Evolutionary conservation across 257 asterid species (phyloP).

Genomic region (Penstemon newberryi): DNA sequence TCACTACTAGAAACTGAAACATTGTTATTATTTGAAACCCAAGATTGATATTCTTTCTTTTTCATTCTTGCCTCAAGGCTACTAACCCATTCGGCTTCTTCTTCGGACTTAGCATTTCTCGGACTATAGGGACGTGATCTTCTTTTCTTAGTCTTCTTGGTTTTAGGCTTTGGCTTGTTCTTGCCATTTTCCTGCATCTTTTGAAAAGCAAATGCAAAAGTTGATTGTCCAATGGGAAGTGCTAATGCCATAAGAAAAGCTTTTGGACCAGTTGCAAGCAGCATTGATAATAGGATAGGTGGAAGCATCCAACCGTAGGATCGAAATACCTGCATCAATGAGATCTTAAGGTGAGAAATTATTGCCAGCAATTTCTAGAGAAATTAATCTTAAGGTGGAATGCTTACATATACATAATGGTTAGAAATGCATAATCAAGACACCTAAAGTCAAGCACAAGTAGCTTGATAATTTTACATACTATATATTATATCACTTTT

Average conservation of each 20-base stretch:
- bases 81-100: conserved; percentile 27
- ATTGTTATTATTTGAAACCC: conserved; percentile 37
- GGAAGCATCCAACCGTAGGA: conserved; percentile 76
- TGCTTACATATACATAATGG: too few relatives aligned
- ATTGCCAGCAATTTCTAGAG: neutral
- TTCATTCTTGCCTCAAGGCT: conserved; percentile 29
- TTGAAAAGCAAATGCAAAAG: conserved; percentile 58
- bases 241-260: conserved; percentile 80
- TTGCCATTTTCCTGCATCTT: conserved; percentile 33
- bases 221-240: conserved; percentile 66
- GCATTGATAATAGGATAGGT: conserved; percentile 44
- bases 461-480: too few relatives aligned
- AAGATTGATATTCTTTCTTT: conserved; percentile 46
- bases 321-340: conserved; percentile 63
- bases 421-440: too few relatives aligned
- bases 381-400: too few relatives aligned
- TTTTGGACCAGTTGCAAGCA: conserved; percentile 66
- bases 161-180: conserved; percentile 35
- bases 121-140: conserved; percentile 39
- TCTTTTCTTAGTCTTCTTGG: conserved; percentile 32
- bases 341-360: conserved; percentile 21
- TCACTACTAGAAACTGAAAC: conserved; percentile 24
- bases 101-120: conserved; percentile 29
- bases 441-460: too few relatives aligned
- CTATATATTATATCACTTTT: too few relatives aligned